A percentile compares a stretch with the other conserved stretches of the same genome.
Evolutionary conservation across 305 asterid genomes (phyloP).

Genomic region (Andrographis paniculata): DNA sequence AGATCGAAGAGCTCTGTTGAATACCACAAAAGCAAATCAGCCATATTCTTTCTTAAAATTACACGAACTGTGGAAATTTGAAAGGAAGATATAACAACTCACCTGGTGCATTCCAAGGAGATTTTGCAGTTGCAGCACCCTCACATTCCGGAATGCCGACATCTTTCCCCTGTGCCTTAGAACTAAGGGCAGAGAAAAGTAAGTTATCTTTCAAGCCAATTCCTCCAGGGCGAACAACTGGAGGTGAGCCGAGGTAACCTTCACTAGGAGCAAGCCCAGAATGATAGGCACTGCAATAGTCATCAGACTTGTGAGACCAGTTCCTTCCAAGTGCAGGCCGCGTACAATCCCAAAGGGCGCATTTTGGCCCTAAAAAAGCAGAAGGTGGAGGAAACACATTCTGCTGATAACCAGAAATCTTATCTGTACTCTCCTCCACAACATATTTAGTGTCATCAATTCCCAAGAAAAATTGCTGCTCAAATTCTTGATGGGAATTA

Average conservation of each 20-base stretch:
- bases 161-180: conserved; percentile 74
- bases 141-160: conserved; percentile 96
- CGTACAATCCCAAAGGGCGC: conserved; percentile 99
- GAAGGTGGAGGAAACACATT: conserved; percentile 74
- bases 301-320: conserved; percentile 78
- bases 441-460: conserved; percentile 45
- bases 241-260: conserved; percentile 73
- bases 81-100: conserved; percentile 13
- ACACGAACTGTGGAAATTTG: neutral
- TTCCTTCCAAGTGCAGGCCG: conserved; percentile 77
- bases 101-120: conserved; percentile 99
- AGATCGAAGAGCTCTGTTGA: conserved; percentile 88
- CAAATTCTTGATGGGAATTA: conserved; percentile 59
- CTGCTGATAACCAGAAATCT: conserved; percentile 43
- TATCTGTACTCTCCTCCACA: conserved; percentile 45
- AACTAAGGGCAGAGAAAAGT: conserved; percentile 85
- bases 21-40: neutral
- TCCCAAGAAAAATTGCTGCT: conserved; percentile 52
- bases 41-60: neutral
- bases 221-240: conserved; percentile 89
- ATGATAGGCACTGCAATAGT: conserved; percentile 79
- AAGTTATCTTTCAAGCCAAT: conserved; percentile 91
- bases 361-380: conserved; percentile 93
- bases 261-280: conserved; percentile 75
- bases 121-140: conserved; percentile 98